These are phyloP conservation scores for Eimeria falciformis DNA, from an alignment of 169 alveolate species.

Conservation along the genomic window DNA sequence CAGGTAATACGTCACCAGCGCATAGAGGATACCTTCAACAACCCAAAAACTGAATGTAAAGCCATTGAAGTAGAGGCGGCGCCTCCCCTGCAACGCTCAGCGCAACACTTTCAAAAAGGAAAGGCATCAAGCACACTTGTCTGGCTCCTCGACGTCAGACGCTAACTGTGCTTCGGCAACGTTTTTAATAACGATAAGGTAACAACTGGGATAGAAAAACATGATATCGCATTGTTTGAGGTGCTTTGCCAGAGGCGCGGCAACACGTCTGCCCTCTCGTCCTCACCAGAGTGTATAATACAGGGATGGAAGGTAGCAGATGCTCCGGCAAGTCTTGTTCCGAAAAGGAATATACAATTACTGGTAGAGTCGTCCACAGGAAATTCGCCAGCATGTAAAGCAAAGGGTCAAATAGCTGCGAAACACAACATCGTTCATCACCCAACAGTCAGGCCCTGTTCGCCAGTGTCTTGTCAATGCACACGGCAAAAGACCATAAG, in stretches of 20 bases:
- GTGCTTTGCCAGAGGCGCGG: not conserved
- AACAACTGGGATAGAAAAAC: not conserved
- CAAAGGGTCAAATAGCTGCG: conserved; percentile 50
- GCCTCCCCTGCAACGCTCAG: conserved; percentile 38
- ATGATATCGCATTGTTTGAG: not conserved
- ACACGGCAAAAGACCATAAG: too few species aligned
- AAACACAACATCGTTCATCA: too few species aligned
- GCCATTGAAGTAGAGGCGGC: conserved; percentile 64
- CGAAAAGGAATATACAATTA: conserved; percentile 20
- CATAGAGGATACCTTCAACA: conserved; percentile 58
- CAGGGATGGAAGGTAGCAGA: conserved; percentile 58
- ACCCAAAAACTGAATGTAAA: conserved; percentile 60
- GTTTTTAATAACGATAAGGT: too few species aligned
- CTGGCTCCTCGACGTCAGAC: too few species aligned
- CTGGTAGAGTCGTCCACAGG: conserved; percentile 52
- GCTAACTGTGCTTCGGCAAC: too few species aligned
- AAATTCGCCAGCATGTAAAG: conserved; percentile 48
- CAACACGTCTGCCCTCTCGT: not conserved
- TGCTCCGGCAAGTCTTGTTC: conserved; percentile 61
- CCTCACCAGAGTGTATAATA: conserved; percentile 58
- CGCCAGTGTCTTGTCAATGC: too few species aligned
- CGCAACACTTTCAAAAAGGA: too few species aligned
- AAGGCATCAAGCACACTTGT: too few species aligned
- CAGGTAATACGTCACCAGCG: conserved; percentile 36
- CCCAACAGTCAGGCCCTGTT: too few species aligned